Percentiles rank a stretch among this genome's conserved stretches.
Conservation (phyloP, 352 stramenopile species). For the Globisporangium sylvaticum region DNA sequence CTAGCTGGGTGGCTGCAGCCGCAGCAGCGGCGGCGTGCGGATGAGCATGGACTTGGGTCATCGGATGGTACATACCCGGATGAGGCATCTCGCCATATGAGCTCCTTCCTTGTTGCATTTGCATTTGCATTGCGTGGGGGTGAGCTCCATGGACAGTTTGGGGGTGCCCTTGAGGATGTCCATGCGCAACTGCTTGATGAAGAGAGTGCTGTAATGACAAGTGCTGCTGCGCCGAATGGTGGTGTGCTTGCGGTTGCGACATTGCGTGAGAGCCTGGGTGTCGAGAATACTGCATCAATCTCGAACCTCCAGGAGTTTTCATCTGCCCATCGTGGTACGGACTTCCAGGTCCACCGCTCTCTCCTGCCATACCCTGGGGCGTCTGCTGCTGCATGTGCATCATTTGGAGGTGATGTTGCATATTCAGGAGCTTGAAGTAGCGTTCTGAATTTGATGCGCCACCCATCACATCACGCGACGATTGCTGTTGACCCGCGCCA, state of each 20-base stretch:
- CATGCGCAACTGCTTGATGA: slow-evolving; percentile 39
- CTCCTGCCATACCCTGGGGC: slow-evolving; percentile 31
- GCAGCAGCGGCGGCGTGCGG: slow-evolving; percentile 19
- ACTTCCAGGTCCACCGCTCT: slow-evolving; percentile 27
- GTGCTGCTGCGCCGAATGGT: slow-evolving; percentile 32
- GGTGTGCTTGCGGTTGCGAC: slow-evolving; percentile 18
- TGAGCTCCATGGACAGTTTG: slow-evolving; percentile 30
- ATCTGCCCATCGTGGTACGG: slow-evolving; percentile 53
- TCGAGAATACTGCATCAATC: slow-evolving; percentile 41
- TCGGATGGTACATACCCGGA: slow-evolving; percentile 47
- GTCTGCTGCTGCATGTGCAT: slow-evolving; percentile 77
- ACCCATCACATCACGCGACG: slow-evolving; percentile 41
- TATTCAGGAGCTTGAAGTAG: slow-evolving; percentile 82
- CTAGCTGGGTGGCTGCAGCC: slow-evolving; percentile 20
- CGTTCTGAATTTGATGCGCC: slow-evolving; percentile 56
- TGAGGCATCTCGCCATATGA: slow-evolving; percentile 48
- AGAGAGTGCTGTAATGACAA: slow-evolving; percentile 54
- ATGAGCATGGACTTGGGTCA: slow-evolving; percentile 38
- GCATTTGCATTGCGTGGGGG: slow-evolving; percentile 59
- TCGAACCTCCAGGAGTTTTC: slow-evolving; percentile 29
- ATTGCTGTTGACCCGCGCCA: slow-evolving; percentile 23
- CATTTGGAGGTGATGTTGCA: slow-evolving; percentile 86
- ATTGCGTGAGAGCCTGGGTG: slow-evolving; percentile 8
- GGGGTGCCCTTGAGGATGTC: slow-evolving; percentile 29
- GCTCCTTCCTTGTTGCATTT: slow-evolving; percentile 33